Conservation (phyloP, 345 rosid genomes). For the Citrus medica region DNA sequence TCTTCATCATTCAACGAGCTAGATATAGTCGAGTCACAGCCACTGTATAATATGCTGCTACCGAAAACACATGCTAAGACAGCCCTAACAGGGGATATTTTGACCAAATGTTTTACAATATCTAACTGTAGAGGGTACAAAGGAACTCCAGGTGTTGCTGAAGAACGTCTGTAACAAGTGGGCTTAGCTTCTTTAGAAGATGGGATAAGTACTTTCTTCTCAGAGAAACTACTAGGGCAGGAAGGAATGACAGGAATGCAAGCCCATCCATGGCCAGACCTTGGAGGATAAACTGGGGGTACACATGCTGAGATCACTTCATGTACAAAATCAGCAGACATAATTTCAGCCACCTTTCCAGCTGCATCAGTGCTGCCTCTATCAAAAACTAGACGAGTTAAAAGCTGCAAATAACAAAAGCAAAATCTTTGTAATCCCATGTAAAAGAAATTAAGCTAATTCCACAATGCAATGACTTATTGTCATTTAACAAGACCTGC, state of each 20-base stretch:
- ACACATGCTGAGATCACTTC: constrained; percentile 97
- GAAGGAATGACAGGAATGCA: constrained; percentile 78
- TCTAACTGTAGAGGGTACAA: constrained; percentile 91
- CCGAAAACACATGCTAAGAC: constrained; percentile 96
- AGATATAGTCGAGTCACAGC: constrained; percentile 65
- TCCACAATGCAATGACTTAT: background rate
- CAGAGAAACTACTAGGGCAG: constrained; percentile 44
- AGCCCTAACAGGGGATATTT: constrained; percentile 92
- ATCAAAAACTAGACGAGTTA: constrained; percentile 94
- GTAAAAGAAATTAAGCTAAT: constrained; percentile 5
- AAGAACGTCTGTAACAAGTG: constrained; percentile 62
- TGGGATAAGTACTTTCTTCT: constrained; percentile 64
- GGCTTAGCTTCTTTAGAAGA: constrained; percentile 74
- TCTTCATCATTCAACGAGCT: constrained; percentile 61
- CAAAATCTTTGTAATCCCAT: background rate
- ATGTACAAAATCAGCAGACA: constrained; percentile 97
- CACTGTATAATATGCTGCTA: constrained; percentile 76
- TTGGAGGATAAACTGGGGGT: constrained; percentile 96
- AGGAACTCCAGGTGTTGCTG: constrained; percentile 73
- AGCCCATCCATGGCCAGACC: constrained; percentile 97
- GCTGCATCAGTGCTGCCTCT: constrained; percentile 98
- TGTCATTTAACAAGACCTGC: background rate
- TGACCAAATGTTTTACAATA: constrained; percentile 84
- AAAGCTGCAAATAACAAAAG: constrained; percentile 60
- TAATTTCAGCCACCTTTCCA: constrained; percentile 87